Conservation (phyloP, 2,329 filamentous ascomycete species). For the Leptographium lundbergii region DNA sequence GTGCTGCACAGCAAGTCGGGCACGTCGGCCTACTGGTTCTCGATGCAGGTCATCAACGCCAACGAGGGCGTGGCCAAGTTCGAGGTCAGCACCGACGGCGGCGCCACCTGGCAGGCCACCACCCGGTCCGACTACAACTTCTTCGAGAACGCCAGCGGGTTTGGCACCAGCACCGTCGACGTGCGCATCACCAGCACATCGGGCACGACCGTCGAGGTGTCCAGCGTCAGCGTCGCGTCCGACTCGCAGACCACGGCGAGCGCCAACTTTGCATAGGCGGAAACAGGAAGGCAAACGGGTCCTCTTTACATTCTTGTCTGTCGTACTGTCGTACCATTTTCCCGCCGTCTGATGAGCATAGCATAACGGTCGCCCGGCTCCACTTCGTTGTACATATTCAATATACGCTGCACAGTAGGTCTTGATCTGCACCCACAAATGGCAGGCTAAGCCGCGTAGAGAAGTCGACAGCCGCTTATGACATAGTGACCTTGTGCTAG, state of each 20-base stretch:
- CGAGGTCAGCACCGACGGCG: constrained; percentile 49
- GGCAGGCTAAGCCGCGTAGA: too few relatives aligned
- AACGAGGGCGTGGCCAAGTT: constrained; percentile 42
- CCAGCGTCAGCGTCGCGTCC: constrained; percentile 2
- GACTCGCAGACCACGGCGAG: constrained; percentile 5
- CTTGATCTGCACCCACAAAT: too few relatives aligned
- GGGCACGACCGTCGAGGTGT: constrained; percentile 1
- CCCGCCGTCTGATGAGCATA: too few relatives aligned
- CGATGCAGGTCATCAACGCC: constrained; percentile 52
- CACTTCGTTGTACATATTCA: too few relatives aligned
- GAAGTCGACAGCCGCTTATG: too few relatives aligned
- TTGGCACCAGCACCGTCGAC: constrained; percentile 4
- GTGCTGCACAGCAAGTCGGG: constrained; percentile 32
- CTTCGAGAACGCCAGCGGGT: constrained; percentile 42
- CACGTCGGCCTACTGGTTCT: constrained; percentile 29
- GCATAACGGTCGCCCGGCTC: too few relatives aligned
- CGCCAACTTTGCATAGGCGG: constrained; percentile 1
- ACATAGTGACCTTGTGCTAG: too few relatives aligned
- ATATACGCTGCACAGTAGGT: too few relatives aligned
- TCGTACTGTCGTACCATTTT: too few relatives aligned
- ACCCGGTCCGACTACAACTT: constrained; percentile 44
- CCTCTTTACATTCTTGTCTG: not conserved
- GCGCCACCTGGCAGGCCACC: constrained; percentile 44
- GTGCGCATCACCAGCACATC: constrained; percentile 5
- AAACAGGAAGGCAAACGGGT: not conserved